Evolutionary conservation across 805 yeast species (phyloP).

Genomic region (Wilhelminamyces savonicus): DNA sequence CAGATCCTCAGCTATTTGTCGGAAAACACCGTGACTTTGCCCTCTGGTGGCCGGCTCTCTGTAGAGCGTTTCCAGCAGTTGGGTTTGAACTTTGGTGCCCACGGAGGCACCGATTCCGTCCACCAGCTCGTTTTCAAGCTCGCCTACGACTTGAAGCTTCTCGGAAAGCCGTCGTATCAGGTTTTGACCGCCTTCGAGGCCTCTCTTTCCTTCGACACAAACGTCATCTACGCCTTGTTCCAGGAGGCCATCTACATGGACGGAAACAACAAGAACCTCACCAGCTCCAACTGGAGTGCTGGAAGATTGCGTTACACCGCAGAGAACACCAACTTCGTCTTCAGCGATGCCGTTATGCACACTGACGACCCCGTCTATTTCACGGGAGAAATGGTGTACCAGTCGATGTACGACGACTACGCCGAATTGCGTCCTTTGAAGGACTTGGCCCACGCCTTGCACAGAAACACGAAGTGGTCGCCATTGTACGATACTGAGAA

Average conservation of each 20-base stretch:
- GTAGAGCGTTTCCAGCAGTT: conserved; percentile 49
- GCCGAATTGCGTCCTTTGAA: conserved; percentile 34
- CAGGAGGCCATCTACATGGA: conserved; percentile 57
- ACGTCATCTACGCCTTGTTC: conserved; percentile 47
- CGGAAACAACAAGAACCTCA: conserved; percentile 17
- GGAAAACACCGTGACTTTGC: conserved; percentile 27
- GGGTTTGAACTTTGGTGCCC: conserved; percentile 46
- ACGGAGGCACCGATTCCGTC: conserved; percentile 43
- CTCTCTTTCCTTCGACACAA: conserved; percentile 43
- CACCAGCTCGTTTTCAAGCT: conserved; percentile 40
- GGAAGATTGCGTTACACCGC: conserved; percentile 26
- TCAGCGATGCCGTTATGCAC: conserved; percentile 3
- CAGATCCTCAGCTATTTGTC: conserved; percentile 28
- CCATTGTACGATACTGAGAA: conserved; percentile 26
- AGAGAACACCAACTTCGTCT: conserved; percentile 21
- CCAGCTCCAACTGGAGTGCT: conserved; percentile 44
- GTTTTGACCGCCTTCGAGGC: conserved; percentile 28
- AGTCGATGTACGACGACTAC: conserved; percentile 45
- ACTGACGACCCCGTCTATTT: conserved; percentile 28
- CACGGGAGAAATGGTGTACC: conserved; percentile 53
- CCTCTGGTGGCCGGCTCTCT: conserved; percentile 45
- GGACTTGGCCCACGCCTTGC: conserved; percentile 33
- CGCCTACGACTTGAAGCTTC: conserved; percentile 28
- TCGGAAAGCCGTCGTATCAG: conserved; percentile 32
- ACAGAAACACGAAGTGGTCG: conserved; percentile 29